Conservation (phyloP, 106 monocot species). For the Phalaenopsis equestris region DNA sequence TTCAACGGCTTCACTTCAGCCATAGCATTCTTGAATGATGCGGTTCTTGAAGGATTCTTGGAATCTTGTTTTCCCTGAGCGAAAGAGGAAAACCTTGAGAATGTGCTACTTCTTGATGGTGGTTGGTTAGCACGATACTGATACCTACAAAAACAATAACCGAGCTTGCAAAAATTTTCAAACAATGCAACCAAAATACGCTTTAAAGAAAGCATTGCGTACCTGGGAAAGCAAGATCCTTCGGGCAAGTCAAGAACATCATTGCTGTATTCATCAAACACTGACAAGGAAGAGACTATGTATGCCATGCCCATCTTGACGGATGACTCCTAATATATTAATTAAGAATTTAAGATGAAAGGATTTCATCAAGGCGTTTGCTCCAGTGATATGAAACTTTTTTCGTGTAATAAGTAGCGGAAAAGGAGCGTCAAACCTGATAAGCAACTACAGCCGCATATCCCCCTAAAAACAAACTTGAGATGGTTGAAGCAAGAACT, state of each 20-base stretch:
- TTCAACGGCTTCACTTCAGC: conserved; percentile 80
- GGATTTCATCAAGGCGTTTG: background rate
- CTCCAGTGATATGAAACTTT: background rate
- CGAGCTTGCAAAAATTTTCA: background rate
- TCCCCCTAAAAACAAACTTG: conserved; percentile 64
- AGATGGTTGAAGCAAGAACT: conserved; percentile 51
- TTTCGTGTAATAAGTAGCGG: background rate
- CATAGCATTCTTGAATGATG: conserved; percentile 59
- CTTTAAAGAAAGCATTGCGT: background rate
- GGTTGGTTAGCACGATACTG: conserved; percentile 38
- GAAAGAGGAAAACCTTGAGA: conserved; percentile 52
- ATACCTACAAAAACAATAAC: conserved; percentile 22
- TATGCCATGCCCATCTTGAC: conserved; percentile 54
- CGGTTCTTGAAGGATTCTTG: conserved; percentile 33
- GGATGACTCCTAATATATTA: conserved; percentile 64
- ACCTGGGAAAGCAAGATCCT: conserved; percentile 96
- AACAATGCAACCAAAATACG: background rate
- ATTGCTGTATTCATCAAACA: conserved; percentile 93
- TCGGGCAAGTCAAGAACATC: conserved; percentile 81
- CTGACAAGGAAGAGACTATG: conserved; percentile 55
- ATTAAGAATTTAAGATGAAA: conserved; percentile 10
- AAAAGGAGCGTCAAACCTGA: conserved; percentile 38
- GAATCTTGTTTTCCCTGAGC: conserved; percentile 30
- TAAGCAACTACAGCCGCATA: conserved; percentile 77
- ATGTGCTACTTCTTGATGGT: conserved; percentile 12